Percentiles rank a stretch among this genome's conserved stretches.
phyloP scores from a whole-genome alignment of 2,329 filamentous ascomycete genomes.

The Trichoderma koningii region DNA sequence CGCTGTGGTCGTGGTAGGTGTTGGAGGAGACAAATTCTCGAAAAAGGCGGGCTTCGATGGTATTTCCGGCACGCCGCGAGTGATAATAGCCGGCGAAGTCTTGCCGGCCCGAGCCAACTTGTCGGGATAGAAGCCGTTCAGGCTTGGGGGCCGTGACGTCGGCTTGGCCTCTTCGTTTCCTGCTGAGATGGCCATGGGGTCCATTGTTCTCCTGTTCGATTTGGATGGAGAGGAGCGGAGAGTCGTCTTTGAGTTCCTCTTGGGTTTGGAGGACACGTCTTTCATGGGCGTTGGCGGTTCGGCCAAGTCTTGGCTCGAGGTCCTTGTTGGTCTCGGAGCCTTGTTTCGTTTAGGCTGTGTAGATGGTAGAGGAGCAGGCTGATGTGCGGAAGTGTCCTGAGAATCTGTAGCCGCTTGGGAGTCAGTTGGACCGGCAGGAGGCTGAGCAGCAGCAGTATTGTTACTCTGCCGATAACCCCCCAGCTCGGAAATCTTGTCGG shows the following conservation, averaged over 20 bases:
- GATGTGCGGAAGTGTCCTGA: not conserved
- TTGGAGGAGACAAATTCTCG: constrained; percentile 41
- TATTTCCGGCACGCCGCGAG: constrained; percentile 40
- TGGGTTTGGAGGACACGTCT: constrained; percentile 21
- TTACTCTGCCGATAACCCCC: constrained; percentile 11
- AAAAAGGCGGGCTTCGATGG: constrained; percentile 44
- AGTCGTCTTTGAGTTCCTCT: constrained; percentile 31
- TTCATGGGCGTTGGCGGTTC: constrained; percentile 18
- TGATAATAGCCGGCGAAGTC: constrained; percentile 33
- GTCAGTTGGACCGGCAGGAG: not conserved
- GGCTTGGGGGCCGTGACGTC: constrained; percentile 37
- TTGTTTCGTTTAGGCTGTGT: not conserved
- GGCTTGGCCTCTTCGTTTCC: constrained; percentile 38
- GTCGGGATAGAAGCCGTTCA: constrained; percentile 40
- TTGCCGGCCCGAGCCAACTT: constrained; percentile 41
- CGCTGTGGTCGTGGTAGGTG: constrained; percentile 1
- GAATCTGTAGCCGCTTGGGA: not conserved
- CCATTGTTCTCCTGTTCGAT: constrained; percentile 37
- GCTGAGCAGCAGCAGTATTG: not conserved
- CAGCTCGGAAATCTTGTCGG: constrained; percentile 39
- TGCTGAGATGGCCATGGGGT: constrained; percentile 35
- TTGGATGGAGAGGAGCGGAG: constrained; percentile 35
- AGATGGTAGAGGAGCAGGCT: not conserved
- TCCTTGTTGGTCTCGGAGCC: not conserved
- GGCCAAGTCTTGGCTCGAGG: constrained; percentile 4